These are phyloP conservation scores for Penicillium sp. DNA, from an alignment of 2,329 filamentous ascomycete species.

Conservation along the genomic window DNA sequence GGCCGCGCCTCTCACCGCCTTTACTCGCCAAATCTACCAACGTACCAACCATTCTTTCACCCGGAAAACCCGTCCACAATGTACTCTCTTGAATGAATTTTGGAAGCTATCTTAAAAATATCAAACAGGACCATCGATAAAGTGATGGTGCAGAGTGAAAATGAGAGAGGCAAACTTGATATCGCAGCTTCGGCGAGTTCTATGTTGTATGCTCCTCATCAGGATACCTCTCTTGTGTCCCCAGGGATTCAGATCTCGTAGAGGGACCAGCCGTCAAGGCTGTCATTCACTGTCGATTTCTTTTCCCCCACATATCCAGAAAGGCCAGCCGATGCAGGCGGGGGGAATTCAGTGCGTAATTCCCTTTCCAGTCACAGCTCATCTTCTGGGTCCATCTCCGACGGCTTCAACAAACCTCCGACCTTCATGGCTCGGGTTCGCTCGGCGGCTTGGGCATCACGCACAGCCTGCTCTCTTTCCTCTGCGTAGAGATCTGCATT, in stretches of 20 bases:
- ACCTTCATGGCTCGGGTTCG: conserved; percentile 92
- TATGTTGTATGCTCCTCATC: conserved; percentile 5
- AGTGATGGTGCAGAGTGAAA: conserved; percentile 7
- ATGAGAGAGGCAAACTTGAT: conserved; percentile 6
- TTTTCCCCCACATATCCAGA: conserved; percentile 16
- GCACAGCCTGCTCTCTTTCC: conserved; percentile 89
- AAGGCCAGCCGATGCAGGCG: conserved; percentile 40
- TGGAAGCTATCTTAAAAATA: conserved; percentile 14
- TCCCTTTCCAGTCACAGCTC: conserved; percentile 77
- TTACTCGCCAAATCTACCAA: too few species aligned
- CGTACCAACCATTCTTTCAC: not conserved
- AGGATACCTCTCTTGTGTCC: not conserved
- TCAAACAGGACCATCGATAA: conserved; percentile 13
- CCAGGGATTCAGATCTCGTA: conserved; percentile 54
- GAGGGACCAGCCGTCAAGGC: conserved; percentile 64
- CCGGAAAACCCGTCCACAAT: not conserved
- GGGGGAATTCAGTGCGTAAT: conserved; percentile 59
- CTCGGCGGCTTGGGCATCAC: conserved; percentile 81
- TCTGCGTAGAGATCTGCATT: conserved; percentile 91
- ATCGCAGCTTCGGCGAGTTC: conserved; percentile 6
- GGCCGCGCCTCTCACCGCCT: conserved; percentile 2
- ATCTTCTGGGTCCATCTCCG: conserved; percentile 85
- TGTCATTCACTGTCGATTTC: conserved; percentile 28
- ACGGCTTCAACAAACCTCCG: conserved; percentile 91
- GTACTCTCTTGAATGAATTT: not conserved